A percentile compares a stretch with the other conserved stretches of the same genome.
Conservation (phyloP, 2,329 filamentous ascomycete genomes). For the Moelleriella libera region DNA sequence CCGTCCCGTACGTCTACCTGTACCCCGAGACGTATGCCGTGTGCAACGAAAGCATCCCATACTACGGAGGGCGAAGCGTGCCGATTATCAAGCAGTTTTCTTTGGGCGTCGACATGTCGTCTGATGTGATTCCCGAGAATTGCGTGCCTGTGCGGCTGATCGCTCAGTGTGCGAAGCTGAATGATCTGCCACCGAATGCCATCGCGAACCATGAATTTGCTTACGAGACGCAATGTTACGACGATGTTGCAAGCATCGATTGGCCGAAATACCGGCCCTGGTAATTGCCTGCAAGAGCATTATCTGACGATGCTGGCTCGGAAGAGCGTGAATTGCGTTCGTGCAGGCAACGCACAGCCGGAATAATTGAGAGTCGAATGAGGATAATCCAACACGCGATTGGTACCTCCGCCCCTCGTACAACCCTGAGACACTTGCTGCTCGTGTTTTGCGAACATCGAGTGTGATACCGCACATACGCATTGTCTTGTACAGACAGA, state of each 20-base stretch:
- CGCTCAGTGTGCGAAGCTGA: conserved; percentile 25
- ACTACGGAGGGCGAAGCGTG: conserved; percentile 22
- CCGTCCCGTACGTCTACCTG: conserved; percentile 11
- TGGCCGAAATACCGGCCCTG: conserved; percentile 12
- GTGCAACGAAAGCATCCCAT: conserved; percentile 26
- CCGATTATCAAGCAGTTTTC: conserved; percentile 24
- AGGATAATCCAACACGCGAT: no score
- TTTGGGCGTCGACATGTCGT: not conserved
- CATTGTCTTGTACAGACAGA: no score
- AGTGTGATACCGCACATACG: no score
- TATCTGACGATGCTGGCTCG: no score
- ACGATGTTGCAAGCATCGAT: conserved; percentile 17
- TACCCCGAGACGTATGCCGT: conserved; percentile 24
- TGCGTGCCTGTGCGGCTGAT: conserved; percentile 29
- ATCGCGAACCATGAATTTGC: conserved; percentile 24
- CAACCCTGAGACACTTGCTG: no score
- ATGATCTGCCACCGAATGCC: conserved; percentile 19
- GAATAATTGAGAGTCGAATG: no score
- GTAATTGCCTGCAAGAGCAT: not conserved
- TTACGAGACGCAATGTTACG: conserved; percentile 23
- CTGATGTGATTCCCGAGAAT: conserved; percentile 15
- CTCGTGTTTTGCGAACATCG: no score
- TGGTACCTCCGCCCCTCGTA: no score
- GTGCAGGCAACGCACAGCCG: no score
- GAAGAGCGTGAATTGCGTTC: no score